phyloP scores from a whole-genome alignment of 129 eudicot species.

The Flaveria bidentis region DNA sequence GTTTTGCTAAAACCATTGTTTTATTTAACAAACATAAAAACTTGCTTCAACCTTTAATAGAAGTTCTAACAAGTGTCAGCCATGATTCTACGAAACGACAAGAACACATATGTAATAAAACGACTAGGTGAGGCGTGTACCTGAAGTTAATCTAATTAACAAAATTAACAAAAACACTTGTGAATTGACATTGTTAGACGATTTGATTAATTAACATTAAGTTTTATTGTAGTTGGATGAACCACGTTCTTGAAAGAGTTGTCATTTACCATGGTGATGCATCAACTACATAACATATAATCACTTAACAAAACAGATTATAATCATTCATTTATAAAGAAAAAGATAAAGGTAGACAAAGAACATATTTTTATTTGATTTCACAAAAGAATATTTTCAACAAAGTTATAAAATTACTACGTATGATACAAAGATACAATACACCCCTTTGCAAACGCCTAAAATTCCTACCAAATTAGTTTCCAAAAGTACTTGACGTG shows the following conservation, averaged over 20 bases:
- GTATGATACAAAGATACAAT: slow-evolving; percentile 28
- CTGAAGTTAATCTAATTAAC: no score
- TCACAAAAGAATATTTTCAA: slow-evolving; percentile 23
- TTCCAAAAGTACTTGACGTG: slow-evolving; percentile 25
- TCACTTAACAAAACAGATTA: no score
- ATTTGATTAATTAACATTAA: background rate
- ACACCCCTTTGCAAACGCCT: slow-evolving; percentile 13
- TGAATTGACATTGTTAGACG: background rate
- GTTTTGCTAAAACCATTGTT: no score
- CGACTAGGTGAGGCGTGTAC: no score
- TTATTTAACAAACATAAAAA: background rate
- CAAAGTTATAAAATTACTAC: slow-evolving; percentile 12
- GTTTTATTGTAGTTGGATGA: slow-evolving; percentile 59
- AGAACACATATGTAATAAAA: no score
- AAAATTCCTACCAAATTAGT: slow-evolving; percentile 31
- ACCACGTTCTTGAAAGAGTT: slow-evolving; percentile 66
- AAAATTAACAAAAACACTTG: background rate
- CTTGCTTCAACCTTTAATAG: background rate
- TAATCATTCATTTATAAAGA: no score
- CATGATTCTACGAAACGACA: no score
- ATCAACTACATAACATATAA: no score
- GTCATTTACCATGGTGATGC: slow-evolving; percentile 40
- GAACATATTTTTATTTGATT: background rate
- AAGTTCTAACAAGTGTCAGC: background rate
- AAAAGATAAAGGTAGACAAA: background rate